These are phyloP conservation scores for Capsella bursapastoris DNA, from an alignment of 345 rosid species.

Conservation along the genomic window DNA sequence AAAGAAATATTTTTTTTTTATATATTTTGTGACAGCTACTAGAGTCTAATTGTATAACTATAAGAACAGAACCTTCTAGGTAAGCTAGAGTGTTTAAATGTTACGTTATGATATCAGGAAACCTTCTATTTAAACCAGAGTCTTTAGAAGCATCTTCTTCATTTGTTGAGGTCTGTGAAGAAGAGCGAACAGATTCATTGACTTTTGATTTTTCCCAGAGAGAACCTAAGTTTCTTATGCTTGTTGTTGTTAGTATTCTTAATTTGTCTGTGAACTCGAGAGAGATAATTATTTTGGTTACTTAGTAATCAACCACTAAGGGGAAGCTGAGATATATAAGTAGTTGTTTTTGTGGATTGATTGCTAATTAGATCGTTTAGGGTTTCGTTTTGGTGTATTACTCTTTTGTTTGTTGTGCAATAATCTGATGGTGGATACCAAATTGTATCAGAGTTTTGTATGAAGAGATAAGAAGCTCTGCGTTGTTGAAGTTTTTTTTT, in stretches of 20 bases:
- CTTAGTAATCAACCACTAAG: not conserved
- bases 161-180: not conserved
- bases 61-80: too few relatives aligned
- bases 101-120: too few relatives aligned
- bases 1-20: too few relatives aligned
- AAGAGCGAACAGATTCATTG: slow-evolving; percentile 30
- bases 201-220: not conserved
- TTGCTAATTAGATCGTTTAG: slow-evolving; percentile 7
- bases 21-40: too few relatives aligned
- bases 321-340: not conserved
- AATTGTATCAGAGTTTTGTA: slow-evolving; percentile 41
- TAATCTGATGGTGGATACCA: slow-evolving; percentile 30
- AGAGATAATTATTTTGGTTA: not conserved
- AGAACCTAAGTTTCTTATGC: slow-evolving; percentile 33
- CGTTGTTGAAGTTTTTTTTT: slow-evolving; percentile 28
- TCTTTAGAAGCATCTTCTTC: not conserved
- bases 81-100: too few relatives aligned
- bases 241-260: not conserved
- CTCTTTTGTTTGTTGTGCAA: slow-evolving; percentile 19
- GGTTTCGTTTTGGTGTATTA: slow-evolving; percentile 17
- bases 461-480: slow-evolving; percentile 35
- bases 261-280: slow-evolving; percentile 16
- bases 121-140: not conserved
- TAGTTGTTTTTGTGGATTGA: slow-evolving; percentile 5
- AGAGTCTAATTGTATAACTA: too few relatives aligned